Percentiles rank a stretch among this genome's conserved stretches.
These are phyloP conservation scores for Scytalidium sp. DNA, from an alignment of 2,329 filamentous ascomycete genomes.

Conservation along the genomic window DNA sequence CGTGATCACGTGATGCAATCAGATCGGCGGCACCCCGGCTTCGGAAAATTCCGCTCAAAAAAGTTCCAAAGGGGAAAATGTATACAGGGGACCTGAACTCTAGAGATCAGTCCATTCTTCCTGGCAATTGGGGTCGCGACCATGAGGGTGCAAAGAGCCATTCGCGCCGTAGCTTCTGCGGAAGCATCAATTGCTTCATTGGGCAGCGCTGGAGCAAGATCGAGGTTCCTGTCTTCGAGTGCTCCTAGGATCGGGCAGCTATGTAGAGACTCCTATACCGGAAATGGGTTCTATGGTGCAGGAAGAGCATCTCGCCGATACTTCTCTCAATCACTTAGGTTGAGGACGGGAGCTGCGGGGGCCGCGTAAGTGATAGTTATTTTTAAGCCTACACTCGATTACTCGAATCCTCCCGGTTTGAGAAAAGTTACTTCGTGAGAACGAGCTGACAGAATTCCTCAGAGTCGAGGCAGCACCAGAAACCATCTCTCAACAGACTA, in stretches of 20 bases:
- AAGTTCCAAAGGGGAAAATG: background rate
- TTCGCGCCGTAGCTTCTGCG: constrained; percentile 21
- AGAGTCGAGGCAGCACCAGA: constrained; percentile 9
- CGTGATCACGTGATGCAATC: background rate
- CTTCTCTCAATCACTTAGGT: constrained; percentile 23
- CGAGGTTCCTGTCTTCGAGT: constrained; percentile 26
- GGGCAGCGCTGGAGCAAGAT: constrained; percentile 15
- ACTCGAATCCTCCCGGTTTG: background rate
- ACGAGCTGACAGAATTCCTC: too few relatives aligned
- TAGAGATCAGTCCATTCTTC: background rate
- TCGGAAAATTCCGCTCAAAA: background rate
- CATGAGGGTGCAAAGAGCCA: constrained; percentile 26
- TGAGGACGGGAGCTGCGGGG: constrained; percentile 23
- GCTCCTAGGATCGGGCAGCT: constrained; percentile 15
- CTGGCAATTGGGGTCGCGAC: constrained; percentile 13
- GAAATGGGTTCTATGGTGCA: background rate
- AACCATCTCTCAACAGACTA: constrained; percentile 20
- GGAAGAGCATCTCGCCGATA: constrained; percentile 19
- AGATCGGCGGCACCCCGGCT: background rate
- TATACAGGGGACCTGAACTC: background rate
- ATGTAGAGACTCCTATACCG: constrained; percentile 8
- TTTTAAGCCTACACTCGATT: too few relatives aligned
- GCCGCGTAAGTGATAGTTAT: constrained; percentile 26
- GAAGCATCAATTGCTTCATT: constrained; percentile 19
- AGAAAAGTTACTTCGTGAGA: too few relatives aligned